phyloP scores from a whole-genome alignment of 176 grass and related monocot genomes.

The Phyllostachys edulis region DNA sequence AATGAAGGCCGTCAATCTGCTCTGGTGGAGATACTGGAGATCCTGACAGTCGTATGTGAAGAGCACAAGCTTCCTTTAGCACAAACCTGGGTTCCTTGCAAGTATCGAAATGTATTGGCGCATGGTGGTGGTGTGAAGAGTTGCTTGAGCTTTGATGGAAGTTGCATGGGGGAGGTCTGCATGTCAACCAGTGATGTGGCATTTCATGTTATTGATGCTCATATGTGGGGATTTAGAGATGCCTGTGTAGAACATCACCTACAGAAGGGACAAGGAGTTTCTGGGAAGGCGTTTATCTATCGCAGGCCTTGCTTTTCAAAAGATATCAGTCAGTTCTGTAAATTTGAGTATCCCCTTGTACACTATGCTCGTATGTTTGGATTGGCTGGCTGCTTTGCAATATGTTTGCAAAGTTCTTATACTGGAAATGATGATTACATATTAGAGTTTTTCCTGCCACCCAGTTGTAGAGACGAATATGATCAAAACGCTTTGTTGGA shows the following conservation, averaged over 20 bases:
- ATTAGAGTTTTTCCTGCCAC: slow-evolving; percentile 92
- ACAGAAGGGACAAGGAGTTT: slow-evolving; percentile 86
- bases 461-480: slow-evolving; percentile 47
- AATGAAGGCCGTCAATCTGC: slow-evolving; percentile 92
- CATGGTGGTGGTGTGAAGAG: slow-evolving; percentile 79
- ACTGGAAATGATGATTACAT: slow-evolving; percentile 91
- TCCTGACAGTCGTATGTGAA: slow-evolving; percentile 78
- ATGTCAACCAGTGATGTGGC: slow-evolving; percentile 95
- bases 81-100: slow-evolving; percentile 95
- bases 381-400: slow-evolving; percentile 69
- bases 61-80: slow-evolving; percentile 82
- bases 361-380: slow-evolving; percentile 91
- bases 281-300: slow-evolving; percentile 66
- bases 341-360: slow-evolving; percentile 81
- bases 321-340: slow-evolving; percentile 68
- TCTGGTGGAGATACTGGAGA: slow-evolving; percentile 88
- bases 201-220: slow-evolving; percentile 80
- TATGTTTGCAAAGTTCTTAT: slow-evolving; percentile 78
- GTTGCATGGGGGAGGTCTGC: slow-evolving; percentile 84
- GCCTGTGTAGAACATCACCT: slow-evolving; percentile 98
- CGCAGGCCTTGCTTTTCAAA: slow-evolving; percentile 70
- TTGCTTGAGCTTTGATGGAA: slow-evolving; percentile 87
- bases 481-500: slow-evolving; percentile 67
- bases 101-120: slow-evolving; percentile 71
- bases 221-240: slow-evolving; percentile 88